Evolutionary conservation across 2,329 filamentous ascomycete genomes (phyloP).

Genomic region (Colletotrichum acutatum): DNA sequence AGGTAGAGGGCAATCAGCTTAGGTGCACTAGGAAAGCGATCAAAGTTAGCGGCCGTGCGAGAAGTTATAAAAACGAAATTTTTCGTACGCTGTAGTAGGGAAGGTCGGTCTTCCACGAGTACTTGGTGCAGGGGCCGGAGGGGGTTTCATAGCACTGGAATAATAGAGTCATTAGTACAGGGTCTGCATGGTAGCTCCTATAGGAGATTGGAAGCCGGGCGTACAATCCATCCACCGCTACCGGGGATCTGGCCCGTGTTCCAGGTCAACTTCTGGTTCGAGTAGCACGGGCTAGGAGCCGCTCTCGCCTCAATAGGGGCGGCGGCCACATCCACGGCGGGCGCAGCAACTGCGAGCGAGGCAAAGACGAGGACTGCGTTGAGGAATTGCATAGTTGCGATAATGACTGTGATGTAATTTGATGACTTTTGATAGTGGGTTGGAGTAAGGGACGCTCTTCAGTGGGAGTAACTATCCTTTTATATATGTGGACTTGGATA

Average conservation of each 20-base stretch:
- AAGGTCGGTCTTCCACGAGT: constrained; percentile 6
- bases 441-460: no score
- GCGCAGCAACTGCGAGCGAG: not conserved
- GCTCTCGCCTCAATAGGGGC: not conserved
- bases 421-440: no score
- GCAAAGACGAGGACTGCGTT: not conserved
- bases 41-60: not conserved
- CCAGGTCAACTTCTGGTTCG: not conserved
- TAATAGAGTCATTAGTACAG: not conserved
- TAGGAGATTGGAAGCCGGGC: not conserved
- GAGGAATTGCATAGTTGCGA: not conserved
- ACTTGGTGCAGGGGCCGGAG: not conserved
- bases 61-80: no score
- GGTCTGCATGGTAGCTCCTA: no score
- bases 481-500: no score
- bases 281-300: constrained; percentile 1
- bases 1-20: not conserved
- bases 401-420: no score
- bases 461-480: no score
- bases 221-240: constrained; percentile 7
- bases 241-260: not conserved
- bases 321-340: not conserved
- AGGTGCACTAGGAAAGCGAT: not conserved
- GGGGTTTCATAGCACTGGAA: not conserved
- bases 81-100: constrained; percentile 9